Base-by-base conservation (phyloP, 2,329 filamentous ascomycete genomes). In the Colletotrichum liaoningense region DNA sequence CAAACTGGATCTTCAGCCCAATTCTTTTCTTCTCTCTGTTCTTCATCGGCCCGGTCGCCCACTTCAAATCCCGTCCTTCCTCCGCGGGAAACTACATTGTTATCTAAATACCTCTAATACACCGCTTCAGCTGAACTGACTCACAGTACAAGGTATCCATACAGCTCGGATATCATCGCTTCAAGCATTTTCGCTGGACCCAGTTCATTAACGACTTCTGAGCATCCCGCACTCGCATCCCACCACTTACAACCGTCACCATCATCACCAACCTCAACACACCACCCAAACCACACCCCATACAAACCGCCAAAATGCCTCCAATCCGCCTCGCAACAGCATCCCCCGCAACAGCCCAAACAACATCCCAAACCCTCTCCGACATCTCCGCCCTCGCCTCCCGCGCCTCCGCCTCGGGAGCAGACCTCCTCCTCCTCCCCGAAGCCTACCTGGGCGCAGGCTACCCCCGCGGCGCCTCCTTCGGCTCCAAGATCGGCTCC, bases 391-490 rank as follows among this genome's bases (percentile, higher is more conserved):
- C 81, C 12, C 90, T 93, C 16, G 92, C 93, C 42, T 84, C 84
- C 28, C 84, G 87, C 46, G 95, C 95, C n/a, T 89, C 92, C 4
- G 77, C 81, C 1, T 79, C 84, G 69, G 77, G 79, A 3, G 84
- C 90, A 52, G 87, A 97, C 80, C 87, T 98, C 63, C 87, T 98
- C 33, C 90, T 98, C 65, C 95, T 98, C 74, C 96, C 96, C 0
- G 95, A 98, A 85, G 95, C 95, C 26, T 98, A 95, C 80, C 88
- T 98, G 1, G 96, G 96, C 59, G 62, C 62, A 5, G 96, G 95
- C 1, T 98, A 98, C 80, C 96, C 96, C 22, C 93, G 95, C 12
- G 95, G 93, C 22, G 92, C 92, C 75, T 86, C 86, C 63, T 98
- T 98, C 79, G 95, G 95, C 5, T 91, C 91, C 59, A 88, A 89